phyloP scores from a whole-genome alignment of 805 yeast species.

The Yarrowia bubula region DNA sequence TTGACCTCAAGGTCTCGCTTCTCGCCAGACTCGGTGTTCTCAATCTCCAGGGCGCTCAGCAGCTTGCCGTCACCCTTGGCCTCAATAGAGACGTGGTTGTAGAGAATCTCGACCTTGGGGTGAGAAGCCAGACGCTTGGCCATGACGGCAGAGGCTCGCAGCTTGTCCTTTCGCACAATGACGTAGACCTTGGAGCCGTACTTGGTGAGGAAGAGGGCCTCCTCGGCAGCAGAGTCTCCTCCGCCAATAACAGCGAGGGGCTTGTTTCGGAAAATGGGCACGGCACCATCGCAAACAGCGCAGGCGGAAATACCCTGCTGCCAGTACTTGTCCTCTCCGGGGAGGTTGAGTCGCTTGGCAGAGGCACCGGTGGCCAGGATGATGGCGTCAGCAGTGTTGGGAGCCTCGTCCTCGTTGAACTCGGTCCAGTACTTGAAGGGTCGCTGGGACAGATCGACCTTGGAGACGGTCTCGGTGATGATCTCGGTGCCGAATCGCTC shows the following conservation, averaged over 20 bases:
- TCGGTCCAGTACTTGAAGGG: conserved; percentile 98
- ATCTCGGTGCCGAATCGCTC: conserved; percentile 86
- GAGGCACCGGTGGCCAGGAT: conserved; percentile 97
- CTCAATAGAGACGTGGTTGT: conserved; percentile 79
- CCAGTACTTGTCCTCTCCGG: conserved; percentile 98
- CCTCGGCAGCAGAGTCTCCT: conserved; percentile 99
- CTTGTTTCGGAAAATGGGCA: conserved; percentile 96
- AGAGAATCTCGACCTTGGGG: conserved; percentile 87
- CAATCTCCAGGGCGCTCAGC: conserved; percentile 60
- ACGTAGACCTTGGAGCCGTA: conserved; percentile 94
- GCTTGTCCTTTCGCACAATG: conserved; percentile 88
- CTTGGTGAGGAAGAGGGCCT: conserved; percentile 93
- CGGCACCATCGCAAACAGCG: conserved; percentile 99
- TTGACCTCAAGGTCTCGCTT: conserved; percentile 68
- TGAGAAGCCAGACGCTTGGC: conserved; percentile 83
- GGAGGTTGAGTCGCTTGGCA: conserved; percentile 88
- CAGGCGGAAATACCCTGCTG: conserved; percentile 99
- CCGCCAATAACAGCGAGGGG: conserved; percentile 98
- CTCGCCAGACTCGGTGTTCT: conserved; percentile 71
- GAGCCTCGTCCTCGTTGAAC: conserved; percentile 86
- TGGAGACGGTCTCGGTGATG: conserved; percentile 91
- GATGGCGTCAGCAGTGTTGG: conserved; percentile 88
- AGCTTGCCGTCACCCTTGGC: conserved; percentile 94
- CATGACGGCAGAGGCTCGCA: conserved; percentile 96
- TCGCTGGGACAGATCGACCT: conserved; percentile 79